Conservation (phyloP, 306 rosid genomes). For the Cucurbita moschata region DNA sequence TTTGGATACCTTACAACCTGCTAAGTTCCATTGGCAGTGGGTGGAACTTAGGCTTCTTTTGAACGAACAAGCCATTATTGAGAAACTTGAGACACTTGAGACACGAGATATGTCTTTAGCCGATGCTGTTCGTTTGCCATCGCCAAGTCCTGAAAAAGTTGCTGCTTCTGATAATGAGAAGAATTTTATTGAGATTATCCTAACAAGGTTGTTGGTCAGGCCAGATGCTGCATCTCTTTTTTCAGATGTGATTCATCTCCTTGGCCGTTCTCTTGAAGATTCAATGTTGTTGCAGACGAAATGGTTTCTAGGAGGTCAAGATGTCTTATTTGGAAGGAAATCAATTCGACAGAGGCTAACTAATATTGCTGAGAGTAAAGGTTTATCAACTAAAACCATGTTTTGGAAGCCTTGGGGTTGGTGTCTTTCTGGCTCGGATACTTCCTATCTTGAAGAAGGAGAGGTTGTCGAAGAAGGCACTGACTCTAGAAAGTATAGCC, state of each 20-base stretch:
- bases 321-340: slow-evolving; percentile 83
- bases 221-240: slow-evolving; percentile 98
- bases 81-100: slow-evolving; percentile 42
- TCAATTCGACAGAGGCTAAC: slow-evolving; percentile 63
- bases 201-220: slow-evolving; percentile 80
- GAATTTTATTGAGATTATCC: slow-evolving; percentile 70
- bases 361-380: slow-evolving; percentile 53
- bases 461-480: slow-evolving; percentile 76
- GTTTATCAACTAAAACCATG: slow-evolving; percentile 52
- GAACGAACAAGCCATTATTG: slow-evolving; percentile 80
- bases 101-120: slow-evolving; percentile 41
- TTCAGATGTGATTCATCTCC: slow-evolving; percentile 82
- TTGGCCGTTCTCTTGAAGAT: slow-evolving; percentile 85
- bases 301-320: slow-evolving; percentile 80
- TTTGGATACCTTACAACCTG: slow-evolving; percentile 85
- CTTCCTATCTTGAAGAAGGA: slow-evolving; percentile 70
- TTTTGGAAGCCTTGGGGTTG: slow-evolving; percentile 96
- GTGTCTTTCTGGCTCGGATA: slow-evolving; percentile 41
- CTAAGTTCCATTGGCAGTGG: slow-evolving; percentile 99
- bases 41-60: slow-evolving; percentile 85
- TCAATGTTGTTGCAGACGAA: slow-evolving; percentile 88
- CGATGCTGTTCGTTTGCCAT: slow-evolving; percentile 64
- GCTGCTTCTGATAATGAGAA: slow-evolving; percentile 88
- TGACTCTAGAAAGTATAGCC: slow-evolving; percentile 32
- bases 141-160: slow-evolving; percentile 55